Conservation (phyloP, 1,139 yeast species). For the Magnusiomyces tetraspermus region DNA sequence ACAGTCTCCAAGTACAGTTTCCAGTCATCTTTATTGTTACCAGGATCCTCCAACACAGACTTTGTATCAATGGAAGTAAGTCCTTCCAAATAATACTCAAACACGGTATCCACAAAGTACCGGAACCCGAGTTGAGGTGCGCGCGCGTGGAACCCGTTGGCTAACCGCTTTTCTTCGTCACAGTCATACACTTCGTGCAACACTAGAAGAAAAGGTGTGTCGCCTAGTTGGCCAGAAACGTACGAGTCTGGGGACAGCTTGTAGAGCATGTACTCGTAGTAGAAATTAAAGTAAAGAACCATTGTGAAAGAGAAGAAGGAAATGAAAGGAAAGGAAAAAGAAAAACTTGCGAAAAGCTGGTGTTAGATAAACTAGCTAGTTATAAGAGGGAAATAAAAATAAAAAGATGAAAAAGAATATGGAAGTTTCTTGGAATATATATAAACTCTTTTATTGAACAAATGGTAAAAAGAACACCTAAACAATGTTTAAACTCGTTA, state of each 20-base stretch:
- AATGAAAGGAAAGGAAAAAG: background rate
- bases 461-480: too few relatives aligned
- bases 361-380: background rate
- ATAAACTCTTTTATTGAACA: too few relatives aligned
- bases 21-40: background rate
- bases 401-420: background rate
- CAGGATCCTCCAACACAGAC: background rate
- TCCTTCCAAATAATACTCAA: background rate
- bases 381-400: background rate
- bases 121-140: background rate
- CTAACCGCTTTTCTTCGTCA: background rate
- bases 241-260: background rate
- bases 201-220: background rate
- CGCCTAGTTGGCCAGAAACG: background rate
- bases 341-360: background rate
- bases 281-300: constrained; percentile 1
- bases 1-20: background rate
- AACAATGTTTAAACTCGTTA: too few relatives aligned
- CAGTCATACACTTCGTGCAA: background rate
- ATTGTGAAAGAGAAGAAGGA: background rate
- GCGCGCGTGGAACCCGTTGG: background rate
- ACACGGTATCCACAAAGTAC: background rate
- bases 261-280: background rate
- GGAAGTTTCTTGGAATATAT: too few relatives aligned
- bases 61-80: background rate